Percentiles rank a stretch among this genome's conserved stretches.
phyloP scores from a whole-genome alignment of 345 rosid genomes.

The Eucalyptus marginata region DNA sequence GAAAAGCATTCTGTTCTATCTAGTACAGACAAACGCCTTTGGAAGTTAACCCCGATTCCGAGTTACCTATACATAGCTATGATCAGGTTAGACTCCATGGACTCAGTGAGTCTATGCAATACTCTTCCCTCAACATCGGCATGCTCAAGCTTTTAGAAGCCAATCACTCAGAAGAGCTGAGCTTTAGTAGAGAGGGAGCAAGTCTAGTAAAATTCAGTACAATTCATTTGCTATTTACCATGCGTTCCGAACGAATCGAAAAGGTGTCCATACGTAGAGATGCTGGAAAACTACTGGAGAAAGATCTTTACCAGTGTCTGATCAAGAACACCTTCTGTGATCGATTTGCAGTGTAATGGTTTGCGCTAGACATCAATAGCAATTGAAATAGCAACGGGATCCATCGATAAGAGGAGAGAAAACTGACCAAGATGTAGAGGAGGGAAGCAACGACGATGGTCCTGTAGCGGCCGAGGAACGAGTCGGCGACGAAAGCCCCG shows the following conservation, averaged over 20 bases:
- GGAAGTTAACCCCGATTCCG: not conserved
- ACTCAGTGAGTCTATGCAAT: not conserved
- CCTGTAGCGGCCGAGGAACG: slow-evolving; percentile 53
- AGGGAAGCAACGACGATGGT: slow-evolving; percentile 38
- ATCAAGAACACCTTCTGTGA: not conserved
- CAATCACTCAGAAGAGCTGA: not conserved
- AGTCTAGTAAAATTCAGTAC: not conserved
- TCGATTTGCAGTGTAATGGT: not conserved
- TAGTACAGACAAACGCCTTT: not conserved
- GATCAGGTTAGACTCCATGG: not conserved
- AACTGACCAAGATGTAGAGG: slow-evolving; percentile 36
- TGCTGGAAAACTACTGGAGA: not conserved
- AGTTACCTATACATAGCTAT: not conserved
- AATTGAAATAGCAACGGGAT: not conserved
- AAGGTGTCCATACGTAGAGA: not conserved
- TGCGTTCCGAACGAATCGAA: not conserved
- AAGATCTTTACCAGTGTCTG: not conserved
- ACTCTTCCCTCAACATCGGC: not conserved
- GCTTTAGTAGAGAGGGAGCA: not conserved
- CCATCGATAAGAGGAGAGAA: not conserved
- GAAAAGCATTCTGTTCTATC: not conserved
- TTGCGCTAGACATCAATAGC: not conserved
- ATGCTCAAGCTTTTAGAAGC: not conserved
- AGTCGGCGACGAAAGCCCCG: slow-evolving; percentile 59
- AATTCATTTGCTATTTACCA: not conserved